Conservation (phyloP, 345 rosid genomes). For the Reutealis trisperma region DNA sequence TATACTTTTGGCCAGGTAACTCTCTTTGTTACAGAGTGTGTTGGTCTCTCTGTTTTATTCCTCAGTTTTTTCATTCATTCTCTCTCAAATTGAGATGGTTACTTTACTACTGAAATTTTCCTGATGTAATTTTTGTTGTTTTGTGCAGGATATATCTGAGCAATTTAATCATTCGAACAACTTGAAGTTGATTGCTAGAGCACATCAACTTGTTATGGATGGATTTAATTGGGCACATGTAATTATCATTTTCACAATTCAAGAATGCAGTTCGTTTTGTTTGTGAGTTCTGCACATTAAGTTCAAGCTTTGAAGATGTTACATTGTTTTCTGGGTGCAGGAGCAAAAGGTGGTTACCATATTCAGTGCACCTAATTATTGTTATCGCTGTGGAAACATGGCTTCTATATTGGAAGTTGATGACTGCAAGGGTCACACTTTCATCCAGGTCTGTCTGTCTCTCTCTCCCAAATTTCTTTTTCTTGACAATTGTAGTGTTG, state of each 20-base stretch:
- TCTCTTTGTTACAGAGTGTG: neutral
- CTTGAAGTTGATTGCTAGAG: constrained; percentile 88
- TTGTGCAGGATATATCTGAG: constrained; percentile 84
- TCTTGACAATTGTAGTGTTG: neutral
- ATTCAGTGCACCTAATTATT: constrained; percentile 94
- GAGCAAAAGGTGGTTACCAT: constrained; percentile 96
- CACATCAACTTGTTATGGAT: constrained; percentile 97
- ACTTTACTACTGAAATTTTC: neutral
- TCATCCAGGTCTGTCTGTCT: constrained; percentile 68
- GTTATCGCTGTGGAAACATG: constrained; percentile 98
- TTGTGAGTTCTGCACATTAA: neutral
- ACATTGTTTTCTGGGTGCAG: constrained; percentile 37
- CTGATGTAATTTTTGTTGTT: constrained; percentile 6
- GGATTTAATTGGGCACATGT: constrained; percentile 99
- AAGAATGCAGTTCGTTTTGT: constrained; percentile 1
- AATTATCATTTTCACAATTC: constrained; percentile 21
- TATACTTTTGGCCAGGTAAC: constrained; percentile 94
- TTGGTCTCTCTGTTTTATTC: neutral
- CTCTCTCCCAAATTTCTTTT: neutral
- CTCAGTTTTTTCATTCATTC: neutral
- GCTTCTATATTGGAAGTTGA: constrained; percentile 94
- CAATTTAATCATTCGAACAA: constrained; percentile 89
- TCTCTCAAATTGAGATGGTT: neutral
- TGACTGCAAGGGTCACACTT: constrained; percentile 87
- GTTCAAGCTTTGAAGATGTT: constrained; percentile 1